Evolutionary conservation across 2,329 filamentous ascomycete species (phyloP).

Genomic region (Calcarisporium arbuscula): DNA sequence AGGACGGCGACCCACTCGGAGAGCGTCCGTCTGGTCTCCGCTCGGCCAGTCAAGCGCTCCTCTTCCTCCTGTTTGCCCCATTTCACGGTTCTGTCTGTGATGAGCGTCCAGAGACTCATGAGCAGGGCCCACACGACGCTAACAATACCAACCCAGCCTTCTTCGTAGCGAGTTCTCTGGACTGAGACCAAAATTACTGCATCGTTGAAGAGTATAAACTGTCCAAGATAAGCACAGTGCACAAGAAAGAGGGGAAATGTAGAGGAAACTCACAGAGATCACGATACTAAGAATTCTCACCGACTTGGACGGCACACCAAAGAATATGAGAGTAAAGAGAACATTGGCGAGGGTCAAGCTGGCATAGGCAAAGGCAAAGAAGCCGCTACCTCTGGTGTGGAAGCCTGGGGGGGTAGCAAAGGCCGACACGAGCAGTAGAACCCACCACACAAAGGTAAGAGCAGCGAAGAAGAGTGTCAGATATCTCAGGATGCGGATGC

Average conservation of each 20-base stretch:
- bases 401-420: slow-evolving; percentile 88
- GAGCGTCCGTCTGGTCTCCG: slow-evolving; percentile 76
- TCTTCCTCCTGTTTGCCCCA: slow-evolving; percentile 95
- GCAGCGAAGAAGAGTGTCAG: slow-evolving; percentile 70
- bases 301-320: slow-evolving; percentile 72
- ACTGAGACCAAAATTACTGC: slow-evolving; percentile 76
- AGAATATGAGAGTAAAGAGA: slow-evolving; percentile 76
- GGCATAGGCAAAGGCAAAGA: slow-evolving; percentile 81
- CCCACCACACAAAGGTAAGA: slow-evolving; percentile 86
- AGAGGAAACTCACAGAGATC: slow-evolving; percentile 39
- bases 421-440: slow-evolving; percentile 76
- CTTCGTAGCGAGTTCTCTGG: slow-evolving; percentile 67
- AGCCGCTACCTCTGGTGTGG: slow-evolving; percentile 82
- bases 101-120: slow-evolving; percentile 71
- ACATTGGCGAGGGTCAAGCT: slow-evolving; percentile 72
- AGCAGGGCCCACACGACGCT: slow-evolving; percentile 76
- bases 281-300: slow-evolving; percentile 68
- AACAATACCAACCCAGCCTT: slow-evolving; percentile 85
- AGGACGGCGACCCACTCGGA: slow-evolving; percentile 80
- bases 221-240: no score
- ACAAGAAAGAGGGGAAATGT: neutral
- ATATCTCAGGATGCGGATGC: slow-evolving; percentile 72
- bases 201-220: slow-evolving; percentile 46
- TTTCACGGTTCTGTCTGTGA: slow-evolving; percentile 74
- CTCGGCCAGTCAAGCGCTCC: slow-evolving; percentile 80